A percentile compares a stretch with the other conserved stretches of the same genome.
Conservation (phyloP, 2,329 filamentous ascomycete species). For the Septoria petroselini region DNA sequence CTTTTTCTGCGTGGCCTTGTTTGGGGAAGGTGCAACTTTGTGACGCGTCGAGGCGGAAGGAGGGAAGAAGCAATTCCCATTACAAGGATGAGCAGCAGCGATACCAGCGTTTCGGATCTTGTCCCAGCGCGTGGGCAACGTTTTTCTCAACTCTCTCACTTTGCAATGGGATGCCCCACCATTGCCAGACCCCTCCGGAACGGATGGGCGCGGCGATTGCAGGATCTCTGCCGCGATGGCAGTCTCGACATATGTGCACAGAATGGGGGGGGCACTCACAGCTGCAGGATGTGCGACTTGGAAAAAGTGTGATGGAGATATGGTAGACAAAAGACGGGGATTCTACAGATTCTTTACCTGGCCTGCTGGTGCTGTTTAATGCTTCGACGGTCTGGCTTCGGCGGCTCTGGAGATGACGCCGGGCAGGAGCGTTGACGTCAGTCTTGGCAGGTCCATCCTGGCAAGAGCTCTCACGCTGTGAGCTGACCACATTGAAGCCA, state of each 20-base stretch:
- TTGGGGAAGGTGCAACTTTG: background rate
- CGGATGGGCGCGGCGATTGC: slow-evolving; percentile 4
- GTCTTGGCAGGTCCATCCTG: slow-evolving; percentile 2
- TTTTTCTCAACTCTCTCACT: slow-evolving; percentile 1
- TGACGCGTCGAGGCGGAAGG: too few species aligned
- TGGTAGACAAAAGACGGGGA: background rate
- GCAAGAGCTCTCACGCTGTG: slow-evolving; percentile 10
- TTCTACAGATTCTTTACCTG: slow-evolving; percentile 3
- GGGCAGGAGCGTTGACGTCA: background rate
- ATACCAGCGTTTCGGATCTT: too few species aligned
- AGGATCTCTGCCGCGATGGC: background rate
- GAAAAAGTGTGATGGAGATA: background rate
- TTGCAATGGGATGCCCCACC: slow-evolving; percentile 9
- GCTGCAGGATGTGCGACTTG: background rate
- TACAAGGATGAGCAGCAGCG: too few species aligned
- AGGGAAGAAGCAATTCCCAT: too few species aligned
- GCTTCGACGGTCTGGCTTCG: slow-evolving; percentile 5
- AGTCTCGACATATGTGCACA: too few species aligned
- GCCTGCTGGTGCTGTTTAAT: background rate
- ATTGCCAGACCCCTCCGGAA: slow-evolving; percentile 1
- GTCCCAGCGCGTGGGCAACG: background rate
- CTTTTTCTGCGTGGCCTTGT: slow-evolving; percentile 1
- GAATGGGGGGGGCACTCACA: too few species aligned
- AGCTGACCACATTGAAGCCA: background rate
- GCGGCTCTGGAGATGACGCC: slow-evolving; percentile 1